phyloP scores from a whole-genome alignment of 306 rosid genomes.

The Morella rubra region DNA sequence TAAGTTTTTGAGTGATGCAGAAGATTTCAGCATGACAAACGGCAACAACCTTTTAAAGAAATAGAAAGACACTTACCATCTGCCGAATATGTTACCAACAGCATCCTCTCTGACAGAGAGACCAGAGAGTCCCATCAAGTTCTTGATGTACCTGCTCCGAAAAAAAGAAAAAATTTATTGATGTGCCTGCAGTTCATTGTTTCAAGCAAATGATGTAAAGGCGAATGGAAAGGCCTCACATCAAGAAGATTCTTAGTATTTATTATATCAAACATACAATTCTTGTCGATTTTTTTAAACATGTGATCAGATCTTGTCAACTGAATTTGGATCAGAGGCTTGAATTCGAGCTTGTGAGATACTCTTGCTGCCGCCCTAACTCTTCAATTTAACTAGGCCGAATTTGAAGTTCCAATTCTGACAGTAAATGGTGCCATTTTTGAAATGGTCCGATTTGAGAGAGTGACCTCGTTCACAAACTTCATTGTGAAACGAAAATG shows the following conservation, averaged over 20 bases:
- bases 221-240: background rate
- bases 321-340: too few relatives aligned
- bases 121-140: constrained; percentile 80
- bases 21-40: background rate
- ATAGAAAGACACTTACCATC: constrained; percentile 60
- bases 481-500: background rate
- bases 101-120: constrained; percentile 92
- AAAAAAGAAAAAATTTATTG: constrained; percentile 11
- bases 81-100: constrained; percentile 90
- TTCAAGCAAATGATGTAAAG: background rate
- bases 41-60: constrained; percentile 1
- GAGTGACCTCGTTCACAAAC: background rate
- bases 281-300: too few relatives aligned
- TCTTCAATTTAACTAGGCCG: background rate
- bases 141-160: constrained; percentile 63
- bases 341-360: too few relatives aligned
- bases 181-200: background rate
- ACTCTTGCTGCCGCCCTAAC: too few relatives aligned
- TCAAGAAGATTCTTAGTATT: background rate
- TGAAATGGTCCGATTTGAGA: background rate
- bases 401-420: background rate
- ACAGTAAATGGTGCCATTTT: background rate
- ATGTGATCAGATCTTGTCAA: too few relatives aligned
- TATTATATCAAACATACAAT: background rate
- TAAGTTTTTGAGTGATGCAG: background rate